Conservation (phyloP, 2,329 filamentous ascomycete genomes). For the Colletotrichum godetiae region DNA sequence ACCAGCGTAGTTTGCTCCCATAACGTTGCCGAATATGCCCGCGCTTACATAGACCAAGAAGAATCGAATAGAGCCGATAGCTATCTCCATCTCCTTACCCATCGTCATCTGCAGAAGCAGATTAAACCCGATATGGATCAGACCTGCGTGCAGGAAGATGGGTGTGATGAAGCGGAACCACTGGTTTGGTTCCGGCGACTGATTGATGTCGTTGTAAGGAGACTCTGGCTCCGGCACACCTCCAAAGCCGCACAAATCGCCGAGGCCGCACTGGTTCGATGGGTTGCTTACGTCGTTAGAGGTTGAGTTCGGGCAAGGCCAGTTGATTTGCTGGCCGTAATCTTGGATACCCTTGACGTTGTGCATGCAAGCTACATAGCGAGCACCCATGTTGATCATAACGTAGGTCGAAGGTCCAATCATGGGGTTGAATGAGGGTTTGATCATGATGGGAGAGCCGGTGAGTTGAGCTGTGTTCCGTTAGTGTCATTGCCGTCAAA, state of each 20-base stretch:
- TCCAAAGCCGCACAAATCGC: slow-evolving; percentile 84
- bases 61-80: slow-evolving; percentile 90
- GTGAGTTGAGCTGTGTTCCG: slow-evolving; percentile 74
- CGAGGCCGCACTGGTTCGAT: slow-evolving; percentile 75
- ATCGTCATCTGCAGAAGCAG: slow-evolving; percentile 90
- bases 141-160: slow-evolving; percentile 93
- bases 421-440: slow-evolving; percentile 95
- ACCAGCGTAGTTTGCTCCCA: slow-evolving; percentile 93
- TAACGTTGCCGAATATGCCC: slow-evolving; percentile 95
- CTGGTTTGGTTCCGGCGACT: slow-evolving; percentile 80
- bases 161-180: slow-evolving; percentile 97
- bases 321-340: slow-evolving; percentile 60
- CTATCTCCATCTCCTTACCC: slow-evolving; percentile 90
- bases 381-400: slow-evolving; percentile 95
- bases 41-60: slow-evolving; percentile 89
- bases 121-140: slow-evolving; percentile 97
- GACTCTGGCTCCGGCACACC: slow-evolving; percentile 81
- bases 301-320: slow-evolving; percentile 87
- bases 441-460: slow-evolving; percentile 79
- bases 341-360: slow-evolving; percentile 75
- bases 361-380: slow-evolving; percentile 96
- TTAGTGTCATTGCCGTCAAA: neutral
- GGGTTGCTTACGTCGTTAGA: slow-evolving; percentile 60
- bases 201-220: slow-evolving; percentile 60
- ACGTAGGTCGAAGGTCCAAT: slow-evolving; percentile 92